Conservation (phyloP, 2,329 filamentous ascomycete species). For the Alternaria triticimaculans region DNA sequence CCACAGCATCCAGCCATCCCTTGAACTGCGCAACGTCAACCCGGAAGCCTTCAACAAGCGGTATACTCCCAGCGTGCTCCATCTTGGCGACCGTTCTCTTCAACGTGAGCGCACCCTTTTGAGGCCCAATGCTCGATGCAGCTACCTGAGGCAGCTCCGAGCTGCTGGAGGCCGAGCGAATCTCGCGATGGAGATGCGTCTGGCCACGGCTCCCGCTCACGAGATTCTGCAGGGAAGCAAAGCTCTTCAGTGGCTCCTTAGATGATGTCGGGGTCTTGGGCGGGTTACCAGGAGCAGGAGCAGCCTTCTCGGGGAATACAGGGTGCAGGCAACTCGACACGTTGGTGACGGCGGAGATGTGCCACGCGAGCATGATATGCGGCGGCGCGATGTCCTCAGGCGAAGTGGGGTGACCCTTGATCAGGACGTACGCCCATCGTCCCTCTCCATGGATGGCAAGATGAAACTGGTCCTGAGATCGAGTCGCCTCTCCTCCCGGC, state of each 20-base stretch:
- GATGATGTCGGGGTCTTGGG: background rate
- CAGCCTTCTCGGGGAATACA: conserved; percentile 4
- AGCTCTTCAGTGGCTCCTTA: conserved; percentile 5
- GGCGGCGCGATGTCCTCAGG: conserved; percentile 4
- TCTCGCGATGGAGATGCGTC: background rate
- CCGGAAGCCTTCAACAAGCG: conserved; percentile 30
- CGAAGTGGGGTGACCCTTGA: conserved; percentile 1
- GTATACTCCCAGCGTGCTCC: conserved; percentile 23
- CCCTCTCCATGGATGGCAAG: conserved; percentile 17
- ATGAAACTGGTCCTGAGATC: background rate
- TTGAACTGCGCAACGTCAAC: conserved; percentile 24
- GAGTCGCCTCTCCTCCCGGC: background rate
- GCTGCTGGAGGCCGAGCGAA: conserved; percentile 11
- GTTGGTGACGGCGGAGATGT: conserved; percentile 12
- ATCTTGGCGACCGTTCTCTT: conserved; percentile 24
- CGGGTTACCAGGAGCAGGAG: background rate
- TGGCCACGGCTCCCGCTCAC: background rate
- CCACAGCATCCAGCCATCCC: conserved; percentile 29
- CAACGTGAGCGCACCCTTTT: conserved; percentile 13
- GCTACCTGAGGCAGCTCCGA: conserved; percentile 4
- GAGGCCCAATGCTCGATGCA: background rate
- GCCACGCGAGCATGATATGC: conserved; percentile 22
- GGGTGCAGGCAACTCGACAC: conserved; percentile 17
- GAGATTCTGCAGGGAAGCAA: conserved; percentile 16
- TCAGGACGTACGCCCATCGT: conserved; percentile 23